These are phyloP conservation scores for Fusarium sp. DNA, from an alignment of 2,329 filamentous ascomycete species.

Conservation along the genomic window DNA sequence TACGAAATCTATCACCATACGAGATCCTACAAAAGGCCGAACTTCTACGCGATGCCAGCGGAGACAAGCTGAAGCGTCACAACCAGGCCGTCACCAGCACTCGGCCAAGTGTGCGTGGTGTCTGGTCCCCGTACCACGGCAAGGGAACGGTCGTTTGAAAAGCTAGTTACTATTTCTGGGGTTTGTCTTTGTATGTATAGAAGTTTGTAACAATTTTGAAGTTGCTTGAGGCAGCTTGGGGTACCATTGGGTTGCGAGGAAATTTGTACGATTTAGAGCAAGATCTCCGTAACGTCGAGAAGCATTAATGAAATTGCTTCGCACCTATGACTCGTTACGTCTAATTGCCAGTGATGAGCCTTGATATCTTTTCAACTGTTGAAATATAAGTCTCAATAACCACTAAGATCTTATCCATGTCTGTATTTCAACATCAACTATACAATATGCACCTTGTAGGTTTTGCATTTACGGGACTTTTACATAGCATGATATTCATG, in stretches of 20 bases:
- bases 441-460: no score
- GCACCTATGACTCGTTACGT: background rate
- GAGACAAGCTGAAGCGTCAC: conserved; percentile 76
- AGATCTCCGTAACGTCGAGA: conserved; percentile 36
- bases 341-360: background rate
- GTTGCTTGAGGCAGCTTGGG: conserved; percentile 34
- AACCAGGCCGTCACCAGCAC: conserved; percentile 75
- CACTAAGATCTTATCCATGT: no score
- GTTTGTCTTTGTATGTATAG: conserved; percentile 46
- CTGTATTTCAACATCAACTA: no score
- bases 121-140: conserved; percentile 79
- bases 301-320: conserved; percentile 35
- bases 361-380: background rate
- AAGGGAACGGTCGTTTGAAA: conserved; percentile 66
- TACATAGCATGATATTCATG: conserved; percentile 9
- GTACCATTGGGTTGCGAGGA: conserved; percentile 50
- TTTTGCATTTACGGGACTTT: background rate
- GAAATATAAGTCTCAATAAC: no score
- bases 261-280: conserved; percentile 47
- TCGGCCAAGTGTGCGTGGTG: conserved; percentile 75
- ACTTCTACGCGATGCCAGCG: conserved; percentile 78
- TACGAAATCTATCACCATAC: conserved; percentile 84
- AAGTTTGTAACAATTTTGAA: conserved; percentile 45
- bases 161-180: conserved; percentile 6
- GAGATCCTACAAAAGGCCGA: conserved; percentile 86